Evolutionary conservation across 108 stramenopile genomes (phyloP), one percentile per base, ranked within the genome.

Genomic region (Chaetoceros tenuissimus): DNA sequence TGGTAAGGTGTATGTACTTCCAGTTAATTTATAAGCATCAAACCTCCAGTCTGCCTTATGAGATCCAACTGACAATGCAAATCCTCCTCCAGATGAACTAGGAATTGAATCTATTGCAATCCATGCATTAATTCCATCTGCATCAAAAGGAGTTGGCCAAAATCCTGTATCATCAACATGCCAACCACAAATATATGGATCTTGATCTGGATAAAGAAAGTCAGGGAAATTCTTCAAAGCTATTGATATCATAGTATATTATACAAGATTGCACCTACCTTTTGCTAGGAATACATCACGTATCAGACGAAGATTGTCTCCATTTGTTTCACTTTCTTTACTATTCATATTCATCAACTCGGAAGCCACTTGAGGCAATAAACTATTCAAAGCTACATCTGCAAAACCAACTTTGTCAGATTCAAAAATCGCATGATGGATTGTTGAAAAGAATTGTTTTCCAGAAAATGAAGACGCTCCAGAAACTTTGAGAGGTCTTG

Each of bases 101-200:
- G 82, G 84, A 77, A 90, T 83, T 53, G 82, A 75, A 68, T 90
- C 84, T 31, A 90, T 46, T 1, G 83, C 81, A 63, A 90, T 63
- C 88, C 88, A 90, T 10, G 83, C 84, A 72, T 90, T 90, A 31
- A 90, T 70, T 2, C 88, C 88, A 20, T 68, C 62, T 24, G 71
- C 52, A 28, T 76, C 72, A 3, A 74, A 71, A 13, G 59, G 63
- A n/a, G 82, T 79, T 23, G 87, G 87, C 87, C 87, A 89, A 63
- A 89, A 89, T 55, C 87, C 84, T 49, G 72, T 63, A 55, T 89
- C 87, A 52, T 89, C 87, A 3, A 84, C 83, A 61, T 89, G 87
- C 81, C 81, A 89, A 5, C 87, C 87, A 66, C 87, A 89, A 20
- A 81, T 68, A 53, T 79, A 89, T 20, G 67, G 57, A 53, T 78